Evolutionary conservation across 768 basidiomycete species (phyloP).

Genomic region (Gymnopilus junonius): DNA sequence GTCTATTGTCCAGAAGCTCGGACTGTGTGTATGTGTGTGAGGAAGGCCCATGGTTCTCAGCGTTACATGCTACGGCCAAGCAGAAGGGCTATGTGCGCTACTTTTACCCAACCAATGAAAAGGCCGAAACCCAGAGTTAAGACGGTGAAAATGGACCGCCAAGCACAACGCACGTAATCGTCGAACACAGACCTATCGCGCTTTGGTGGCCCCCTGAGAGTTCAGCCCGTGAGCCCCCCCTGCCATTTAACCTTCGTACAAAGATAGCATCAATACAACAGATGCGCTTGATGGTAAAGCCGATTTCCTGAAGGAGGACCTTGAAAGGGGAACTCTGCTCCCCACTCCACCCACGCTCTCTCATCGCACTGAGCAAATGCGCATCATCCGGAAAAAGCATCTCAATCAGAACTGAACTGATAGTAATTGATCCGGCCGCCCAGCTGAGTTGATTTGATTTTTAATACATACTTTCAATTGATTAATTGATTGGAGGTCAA

Average conservation of each 20-base stretch:
- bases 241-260: background rate
- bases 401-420: conserved; percentile 1
- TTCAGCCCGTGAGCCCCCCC: background rate
- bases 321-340: background rate
- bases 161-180: background rate
- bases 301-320: background rate
- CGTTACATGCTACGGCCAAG: background rate
- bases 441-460: background rate
- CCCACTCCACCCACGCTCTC: no score
- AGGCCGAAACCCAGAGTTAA: background rate
- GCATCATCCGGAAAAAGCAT: background rate
- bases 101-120: background rate
- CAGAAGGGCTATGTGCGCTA: background rate
- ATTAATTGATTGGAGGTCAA: background rate
- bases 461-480: background rate
- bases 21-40: no score
- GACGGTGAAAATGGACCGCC: background rate
- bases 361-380: background rate
- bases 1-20: background rate
- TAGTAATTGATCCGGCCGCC: background rate
- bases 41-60: background rate
- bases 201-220: no score
- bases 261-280: conserved; percentile 1
- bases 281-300: conserved; percentile 9
- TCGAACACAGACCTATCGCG: conserved; percentile 1